Base-by-base conservation (phyloP, 805 yeast genomes). In the Starmerella roubikii region DNA sequence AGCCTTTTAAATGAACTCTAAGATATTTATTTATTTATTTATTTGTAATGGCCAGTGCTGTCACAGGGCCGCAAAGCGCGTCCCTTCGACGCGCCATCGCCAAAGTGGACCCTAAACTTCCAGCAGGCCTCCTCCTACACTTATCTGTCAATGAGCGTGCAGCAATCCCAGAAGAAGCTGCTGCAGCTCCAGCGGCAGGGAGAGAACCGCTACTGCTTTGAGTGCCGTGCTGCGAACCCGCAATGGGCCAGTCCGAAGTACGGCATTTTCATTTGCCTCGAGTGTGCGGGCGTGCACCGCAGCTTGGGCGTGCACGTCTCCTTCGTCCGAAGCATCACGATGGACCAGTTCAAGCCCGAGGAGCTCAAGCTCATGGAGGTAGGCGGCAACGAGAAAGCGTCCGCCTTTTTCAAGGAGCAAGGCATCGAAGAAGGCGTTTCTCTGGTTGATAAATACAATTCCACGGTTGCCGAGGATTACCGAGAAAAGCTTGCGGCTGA, bases 171-270 rank as follows among this genome's bases (percentile, higher is more conserved):
- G 94, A 56, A 53, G 32, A 33, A 58, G 44, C 55, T 60, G 37
- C 48, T 57, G 49, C 75, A 75, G 31, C 63, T 88, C 44, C 97
- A 88, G 55, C 84, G 84, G 56, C 66, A 67, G 34, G 93, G 88
- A 21, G 78, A 67, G 12, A 84, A 85, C 66, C 84, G 79, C 64
- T 77, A 74, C 58, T 91, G 98, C 61, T 79, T 84, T 59, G 98
- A 91, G 59, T 91, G 98, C 61, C 69, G 66, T 28, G 93, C 96
- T 1, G 94, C 94, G 42, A 88, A 86, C 57, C 98, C 98, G 9
- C 98, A 91, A 60, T 91, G 98, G 98, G 96, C 97, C 2, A 84
- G 95, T 12, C 97, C 97, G 27, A 91, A 91, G 60, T 85, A 88
- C 62, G 98, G 98, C 44, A 81, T 91, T 44, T 91, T 86, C 61